A percentile compares a stretch with the other conserved stretches of the same genome.
Evolutionary conservation across 768 basidiomycete genomes (phyloP).

Genomic region (Dacryopinax primogenitus): DNA sequence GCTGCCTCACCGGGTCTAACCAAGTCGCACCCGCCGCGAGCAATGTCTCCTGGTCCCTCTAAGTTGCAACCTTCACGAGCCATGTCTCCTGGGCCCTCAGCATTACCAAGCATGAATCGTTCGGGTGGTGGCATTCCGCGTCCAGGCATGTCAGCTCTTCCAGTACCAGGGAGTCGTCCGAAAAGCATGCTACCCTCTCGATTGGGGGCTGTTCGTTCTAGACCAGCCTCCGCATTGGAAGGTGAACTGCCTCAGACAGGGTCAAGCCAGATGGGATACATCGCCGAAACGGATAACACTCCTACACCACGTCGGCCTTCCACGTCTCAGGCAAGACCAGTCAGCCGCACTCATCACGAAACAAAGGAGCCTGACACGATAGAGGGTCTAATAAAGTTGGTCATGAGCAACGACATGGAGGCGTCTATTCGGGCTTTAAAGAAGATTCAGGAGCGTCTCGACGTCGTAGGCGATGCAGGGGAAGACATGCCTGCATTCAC

Average conservation of each 20-base stretch:
- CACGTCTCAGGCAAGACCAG: background rate
- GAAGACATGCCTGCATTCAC: conserved; percentile 56
- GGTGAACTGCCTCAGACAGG: background rate
- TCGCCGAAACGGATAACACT: background rate
- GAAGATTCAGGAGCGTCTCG: conserved; percentile 75
- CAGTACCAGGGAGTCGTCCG: conserved; percentile 31
- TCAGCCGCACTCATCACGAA: background rate
- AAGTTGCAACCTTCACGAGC: conserved; percentile 26
- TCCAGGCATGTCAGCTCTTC: conserved; percentile 36
- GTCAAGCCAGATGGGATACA: background rate
- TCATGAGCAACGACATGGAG: conserved; percentile 72
- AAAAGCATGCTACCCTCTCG: conserved; percentile 65
- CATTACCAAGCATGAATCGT: conserved; percentile 15
- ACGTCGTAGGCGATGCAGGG: conserved; percentile 60
- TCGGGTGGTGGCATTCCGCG: conserved; percentile 33
- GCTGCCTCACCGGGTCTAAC: conserved; percentile 38
- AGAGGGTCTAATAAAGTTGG: conserved; percentile 22
- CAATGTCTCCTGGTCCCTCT: conserved; percentile 28
- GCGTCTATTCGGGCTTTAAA: conserved; percentile 89
- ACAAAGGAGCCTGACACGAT: background rate
- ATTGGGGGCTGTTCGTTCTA: conserved; percentile 46
- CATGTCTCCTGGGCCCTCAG: conserved; percentile 28
- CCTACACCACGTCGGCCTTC: background rate
- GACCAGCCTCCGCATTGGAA: background rate
- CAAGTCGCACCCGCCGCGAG: conserved; percentile 27